Evolutionary conservation across 495 filamentous ascomycete genomes (phyloP).

Genomic region (Penicillium arizonense): DNA sequence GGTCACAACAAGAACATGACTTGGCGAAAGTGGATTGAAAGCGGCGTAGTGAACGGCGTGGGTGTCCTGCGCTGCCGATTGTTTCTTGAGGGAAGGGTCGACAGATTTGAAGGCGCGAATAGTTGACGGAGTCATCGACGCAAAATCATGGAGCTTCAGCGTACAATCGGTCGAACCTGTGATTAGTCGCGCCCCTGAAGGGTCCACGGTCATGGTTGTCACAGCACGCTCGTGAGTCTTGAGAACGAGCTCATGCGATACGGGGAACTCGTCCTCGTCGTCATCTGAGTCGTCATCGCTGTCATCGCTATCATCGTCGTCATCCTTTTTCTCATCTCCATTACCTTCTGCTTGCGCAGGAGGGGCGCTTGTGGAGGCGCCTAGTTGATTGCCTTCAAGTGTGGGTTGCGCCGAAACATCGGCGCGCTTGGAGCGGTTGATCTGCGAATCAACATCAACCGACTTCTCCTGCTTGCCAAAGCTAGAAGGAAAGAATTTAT

Average conservation of each 20-base stretch:
- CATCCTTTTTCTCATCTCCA: slow-evolving; percentile 29
- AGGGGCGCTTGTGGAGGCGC: slow-evolving; percentile 10
- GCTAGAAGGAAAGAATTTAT: slow-evolving; percentile 73
- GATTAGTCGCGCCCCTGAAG: slow-evolving; percentile 78
- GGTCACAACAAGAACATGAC: slow-evolving; percentile 79
- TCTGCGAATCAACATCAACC: slow-evolving; percentile 73
- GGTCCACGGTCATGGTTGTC: slow-evolving; percentile 79
- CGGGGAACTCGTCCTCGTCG: slow-evolving; percentile 86
- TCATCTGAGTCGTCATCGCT: slow-evolving; percentile 54
- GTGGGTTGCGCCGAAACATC: slow-evolving; percentile 30
- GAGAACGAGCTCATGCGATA: slow-evolving; percentile 88
- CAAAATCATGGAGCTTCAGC: slow-evolving; percentile 91
- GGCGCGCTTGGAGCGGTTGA: slow-evolving; percentile 70
- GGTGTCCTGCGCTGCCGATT: slow-evolving; percentile 71
- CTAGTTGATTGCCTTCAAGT: slow-evolving; percentile 23
- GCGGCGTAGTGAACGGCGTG: slow-evolving; percentile 82
- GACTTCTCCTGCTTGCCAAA: slow-evolving; percentile 82
- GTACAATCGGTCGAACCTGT: slow-evolving; percentile 89
- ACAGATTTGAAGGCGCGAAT: slow-evolving; percentile 89
- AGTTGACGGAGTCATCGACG: slow-evolving; percentile 92
- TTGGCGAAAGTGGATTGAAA: slow-evolving; percentile 82
- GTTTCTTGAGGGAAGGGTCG: slow-evolving; percentile 77
- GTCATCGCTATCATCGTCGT: slow-evolving; percentile 47
- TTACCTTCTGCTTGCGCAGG: slow-evolving; percentile 18
- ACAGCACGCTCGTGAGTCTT: slow-evolving; percentile 90